Percentiles rank a stretch among this genome's conserved stretches.
These are phyloP conservation scores for Kalanchoe fedtschenkoi DNA, from an alignment of 164 flowering plant genomes.

Conservation along the genomic window DNA sequence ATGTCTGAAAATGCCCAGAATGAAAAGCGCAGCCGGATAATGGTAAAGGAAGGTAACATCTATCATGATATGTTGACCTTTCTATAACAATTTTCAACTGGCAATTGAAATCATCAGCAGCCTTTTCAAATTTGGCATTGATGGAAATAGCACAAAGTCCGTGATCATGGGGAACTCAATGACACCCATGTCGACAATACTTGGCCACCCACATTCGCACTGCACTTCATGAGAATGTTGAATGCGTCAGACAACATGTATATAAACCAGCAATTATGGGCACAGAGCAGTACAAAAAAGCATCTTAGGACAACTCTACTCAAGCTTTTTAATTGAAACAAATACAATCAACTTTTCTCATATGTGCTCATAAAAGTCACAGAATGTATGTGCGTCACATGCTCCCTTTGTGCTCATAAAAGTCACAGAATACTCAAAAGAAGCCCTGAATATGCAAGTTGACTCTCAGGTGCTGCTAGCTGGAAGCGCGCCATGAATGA, in stretches of 20 bases:
- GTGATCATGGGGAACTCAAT: neutral
- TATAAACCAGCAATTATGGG: neutral
- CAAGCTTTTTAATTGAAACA: too few species aligned
- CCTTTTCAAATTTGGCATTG: neutral
- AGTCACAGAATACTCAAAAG: neutral
- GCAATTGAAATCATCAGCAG: neutral
- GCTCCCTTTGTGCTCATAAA: neutral
- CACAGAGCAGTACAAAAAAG: neutral
- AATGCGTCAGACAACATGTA: neutral
- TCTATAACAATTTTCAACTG: neutral
- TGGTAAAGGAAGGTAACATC: neutral
- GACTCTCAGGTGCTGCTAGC: constrained; percentile 15
- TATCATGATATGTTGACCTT: neutral
- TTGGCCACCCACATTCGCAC: neutral
- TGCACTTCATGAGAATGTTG: neutral
- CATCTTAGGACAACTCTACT: neutral
- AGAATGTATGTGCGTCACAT: neutral
- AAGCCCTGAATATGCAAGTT: constrained; percentile 15
- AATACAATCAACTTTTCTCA: neutral
- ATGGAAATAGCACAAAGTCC: neutral
- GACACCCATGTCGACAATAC: neutral
- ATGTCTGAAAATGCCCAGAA: neutral
- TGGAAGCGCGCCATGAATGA: constrained; percentile 14
- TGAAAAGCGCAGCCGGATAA: neutral
- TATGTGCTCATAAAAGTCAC: neutral